A percentile compares a stretch with the other conserved stretches of the same genome.
phyloP scores from a whole-genome alignment of 208 protist genomes.

The Trypanosoma vivax region DNA sequence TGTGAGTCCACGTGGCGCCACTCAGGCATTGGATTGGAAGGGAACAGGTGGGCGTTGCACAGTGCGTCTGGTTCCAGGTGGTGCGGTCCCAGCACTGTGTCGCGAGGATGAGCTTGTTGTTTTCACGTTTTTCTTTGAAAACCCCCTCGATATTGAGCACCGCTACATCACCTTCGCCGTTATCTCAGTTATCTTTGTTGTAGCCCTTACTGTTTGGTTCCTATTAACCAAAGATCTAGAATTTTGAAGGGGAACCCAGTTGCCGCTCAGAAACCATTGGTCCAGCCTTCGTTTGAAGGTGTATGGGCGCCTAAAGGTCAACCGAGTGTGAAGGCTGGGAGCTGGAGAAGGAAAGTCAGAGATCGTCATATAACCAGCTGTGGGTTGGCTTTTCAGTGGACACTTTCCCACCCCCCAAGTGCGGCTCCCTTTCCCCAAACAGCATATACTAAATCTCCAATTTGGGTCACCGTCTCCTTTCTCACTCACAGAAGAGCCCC shows the following conservation, averaged over 20 bases:
- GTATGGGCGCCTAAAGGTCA: too few relatives aligned
- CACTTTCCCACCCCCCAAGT: too few relatives aligned
- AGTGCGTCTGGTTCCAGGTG: conserved; percentile 22
- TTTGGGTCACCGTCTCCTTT: too few relatives aligned
- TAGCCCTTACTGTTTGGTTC: conserved; percentile 43
- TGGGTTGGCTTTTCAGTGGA: too few relatives aligned
- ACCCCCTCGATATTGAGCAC: conserved; percentile 15
- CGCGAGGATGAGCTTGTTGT: conserved; percentile 33
- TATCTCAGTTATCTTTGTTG: conserved; percentile 21
- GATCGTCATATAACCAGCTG: too few relatives aligned
- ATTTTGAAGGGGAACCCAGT: conserved; percentile 8
- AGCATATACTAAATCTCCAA: too few relatives aligned
- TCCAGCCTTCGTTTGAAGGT: background rate
- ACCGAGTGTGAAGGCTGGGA: too few relatives aligned
- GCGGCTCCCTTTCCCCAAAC: too few relatives aligned
- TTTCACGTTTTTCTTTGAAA: conserved; percentile 42
- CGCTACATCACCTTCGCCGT: conserved; percentile 23
- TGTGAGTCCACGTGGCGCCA: conserved; percentile 28
- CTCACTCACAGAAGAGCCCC: too few relatives aligned
- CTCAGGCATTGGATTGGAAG: conserved; percentile 21
- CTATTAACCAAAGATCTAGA: conserved; percentile 63
- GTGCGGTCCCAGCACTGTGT: conserved; percentile 15
- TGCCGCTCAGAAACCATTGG: background rate
- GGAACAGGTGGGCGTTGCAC: conserved; percentile 14
- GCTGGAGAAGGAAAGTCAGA: too few relatives aligned